These are phyloP conservation scores for Dactylellina sp. DNA, from an alignment of 2,329 filamentous ascomycete genomes.

Conservation along the genomic window DNA sequence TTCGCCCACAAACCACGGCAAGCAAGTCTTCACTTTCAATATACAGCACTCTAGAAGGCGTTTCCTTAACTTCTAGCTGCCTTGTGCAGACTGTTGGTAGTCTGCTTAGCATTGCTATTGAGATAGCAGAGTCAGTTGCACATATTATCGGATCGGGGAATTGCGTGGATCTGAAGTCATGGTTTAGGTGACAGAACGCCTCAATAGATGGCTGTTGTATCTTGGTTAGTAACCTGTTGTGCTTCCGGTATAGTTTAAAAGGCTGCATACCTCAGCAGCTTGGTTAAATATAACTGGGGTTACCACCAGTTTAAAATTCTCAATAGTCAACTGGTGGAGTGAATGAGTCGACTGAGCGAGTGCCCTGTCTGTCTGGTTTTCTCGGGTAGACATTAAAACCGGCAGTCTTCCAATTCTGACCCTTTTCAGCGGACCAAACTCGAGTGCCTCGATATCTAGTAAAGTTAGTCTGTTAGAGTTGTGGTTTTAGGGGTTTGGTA, in stretches of 20 bases:
- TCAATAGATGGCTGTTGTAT: slow-evolving; percentile 46
- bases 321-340: slow-evolving; percentile 36
- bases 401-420: slow-evolving; percentile 43
- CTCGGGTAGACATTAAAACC: slow-evolving; percentile 30
- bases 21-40: slow-evolving; percentile 58
- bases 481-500: no score
- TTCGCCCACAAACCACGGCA: slow-evolving; percentile 58
- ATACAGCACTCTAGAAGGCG: slow-evolving; percentile 59
- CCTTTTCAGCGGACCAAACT: slow-evolving; percentile 10
- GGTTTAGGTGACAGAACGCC: slow-evolving; percentile 37
- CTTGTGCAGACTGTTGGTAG: slow-evolving; percentile 59
- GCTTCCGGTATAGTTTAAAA: background rate
- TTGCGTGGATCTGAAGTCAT: slow-evolving; percentile 57
- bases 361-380: slow-evolving; percentile 22
- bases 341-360: slow-evolving; percentile 48
- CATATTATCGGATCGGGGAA: slow-evolving; percentile 58
- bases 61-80: slow-evolving; percentile 58
- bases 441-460: slow-evolving; percentile 23
- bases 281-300: slow-evolving; percentile 45
- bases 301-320: slow-evolving; percentile 19
- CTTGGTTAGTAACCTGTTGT: slow-evolving; percentile 2
- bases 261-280: slow-evolving; percentile 31
- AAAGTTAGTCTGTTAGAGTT: background rate
- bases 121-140: slow-evolving; percentile 58
- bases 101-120: slow-evolving; percentile 58